Conservation (phyloP, 306 rosid species). For the Dryas drummondii region DNA sequence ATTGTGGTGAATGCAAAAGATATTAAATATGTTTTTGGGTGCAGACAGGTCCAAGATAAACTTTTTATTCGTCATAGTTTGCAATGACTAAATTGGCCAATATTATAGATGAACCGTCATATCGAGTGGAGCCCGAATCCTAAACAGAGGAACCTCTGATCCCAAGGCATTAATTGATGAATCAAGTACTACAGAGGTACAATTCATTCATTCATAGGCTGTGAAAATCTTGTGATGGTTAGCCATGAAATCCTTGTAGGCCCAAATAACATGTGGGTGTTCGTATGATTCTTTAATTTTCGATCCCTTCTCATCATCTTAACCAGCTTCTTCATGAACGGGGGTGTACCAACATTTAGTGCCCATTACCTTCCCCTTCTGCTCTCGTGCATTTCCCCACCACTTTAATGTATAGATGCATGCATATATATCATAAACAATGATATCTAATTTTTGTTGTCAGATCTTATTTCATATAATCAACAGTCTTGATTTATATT, state of each 20-base stretch:
- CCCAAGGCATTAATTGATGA: not conserved
- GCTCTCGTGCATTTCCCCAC: not conserved
- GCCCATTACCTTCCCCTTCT: not conserved
- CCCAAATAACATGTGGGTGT: slow-evolving; percentile 18
- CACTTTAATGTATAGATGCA: not conserved
- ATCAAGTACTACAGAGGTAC: not conserved
- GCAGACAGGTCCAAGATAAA: not conserved
- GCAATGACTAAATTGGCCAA: not conserved
- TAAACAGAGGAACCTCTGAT: not conserved
- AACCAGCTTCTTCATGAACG: slow-evolving; percentile 9
- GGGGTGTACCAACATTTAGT: slow-evolving; percentile 8
- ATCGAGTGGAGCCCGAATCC: not conserved
- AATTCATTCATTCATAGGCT: not conserved
- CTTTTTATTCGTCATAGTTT: not conserved
- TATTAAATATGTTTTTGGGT: not conserved
- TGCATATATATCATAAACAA: too few species aligned
- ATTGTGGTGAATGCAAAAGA: not conserved
- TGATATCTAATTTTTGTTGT: too few species aligned
- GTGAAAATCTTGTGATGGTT: slow-evolving; percentile 3
- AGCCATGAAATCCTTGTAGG: slow-evolving; percentile 29
- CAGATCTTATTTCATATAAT: not conserved
- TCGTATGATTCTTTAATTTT: slow-evolving; percentile 1
- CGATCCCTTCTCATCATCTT: not conserved
- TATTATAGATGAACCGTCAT: not conserved
- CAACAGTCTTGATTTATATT: not conserved